Base-by-base conservation (phyloP, 2,329 filamentous ascomycete species). In the Exophiala alcalophila region DNA sequence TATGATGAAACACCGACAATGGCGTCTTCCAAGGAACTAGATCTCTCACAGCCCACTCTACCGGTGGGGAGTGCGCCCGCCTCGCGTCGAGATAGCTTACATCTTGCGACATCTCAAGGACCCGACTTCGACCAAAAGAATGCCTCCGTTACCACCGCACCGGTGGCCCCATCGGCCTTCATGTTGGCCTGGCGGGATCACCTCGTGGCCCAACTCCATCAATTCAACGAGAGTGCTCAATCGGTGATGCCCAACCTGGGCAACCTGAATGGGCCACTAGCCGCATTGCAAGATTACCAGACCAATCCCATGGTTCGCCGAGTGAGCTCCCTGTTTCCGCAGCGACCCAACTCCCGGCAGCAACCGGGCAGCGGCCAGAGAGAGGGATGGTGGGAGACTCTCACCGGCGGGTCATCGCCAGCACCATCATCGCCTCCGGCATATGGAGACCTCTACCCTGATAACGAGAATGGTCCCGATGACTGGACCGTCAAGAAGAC, bases 371-470 rank as follows among this genome's bases (percentile, higher is more conserved):
- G 71, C 4, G n/a, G n/a, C n/a, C 53, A 51, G 40, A 60, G 63
- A 40, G 68, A 72, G 45, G 64, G 74, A 47, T 86, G 83, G 82
- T 86, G 81, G 77, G 81, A 84, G 58, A 66, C 83, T 19, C 74
- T 83, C 30, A 78, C 79, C 21, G 69, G 69, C 6, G 66, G 72
- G 25, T 62, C 65, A 26, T 56, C 67, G 11, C 68, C 65, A 14
- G 67, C 66, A 26, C 65, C 77, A 7, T 68, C 72, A 3, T 71
- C 77, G 21, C 85, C 85, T 6, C 86, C 86, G 7, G 78, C 86
- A 0, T 92, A 92, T 53, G 81, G 89, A 39, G 86, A 90, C 33
- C 77, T 92, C 19, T 92, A 81, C 61, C 86, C 84, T 2, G 67
- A 69, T 4, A 60, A 62, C 27, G 59, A 65, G 16, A 61, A 61